Conservation (phyloP, 306 rosid genomes). For the Glycine tomentella region DNA sequence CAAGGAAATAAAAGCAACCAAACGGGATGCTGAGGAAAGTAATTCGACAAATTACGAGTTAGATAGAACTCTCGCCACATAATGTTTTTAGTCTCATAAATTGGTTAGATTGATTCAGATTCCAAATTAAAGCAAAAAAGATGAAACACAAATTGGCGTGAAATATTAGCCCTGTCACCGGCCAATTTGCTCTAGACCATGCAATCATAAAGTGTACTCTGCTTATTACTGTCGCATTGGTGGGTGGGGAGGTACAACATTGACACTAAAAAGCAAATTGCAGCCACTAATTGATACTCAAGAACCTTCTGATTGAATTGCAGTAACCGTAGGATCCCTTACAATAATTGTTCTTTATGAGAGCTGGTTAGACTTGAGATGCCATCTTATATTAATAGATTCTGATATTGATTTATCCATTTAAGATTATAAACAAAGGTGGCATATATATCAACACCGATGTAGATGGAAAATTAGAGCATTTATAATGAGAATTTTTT, state of each 20-base stretch:
- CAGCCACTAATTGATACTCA: conserved; percentile 18
- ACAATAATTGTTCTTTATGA: background rate
- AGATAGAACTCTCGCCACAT: background rate
- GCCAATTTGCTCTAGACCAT: conserved; percentile 38
- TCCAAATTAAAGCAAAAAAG: conserved; percentile 17
- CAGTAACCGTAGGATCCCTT: background rate
- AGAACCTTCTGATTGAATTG: background rate
- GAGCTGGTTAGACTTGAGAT: background rate
- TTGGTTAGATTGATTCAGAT: too few relatives aligned
- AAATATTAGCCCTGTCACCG: conserved; percentile 42
- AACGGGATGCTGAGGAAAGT: background rate
- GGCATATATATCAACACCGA: too few relatives aligned
- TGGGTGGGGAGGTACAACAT: conserved; percentile 31
- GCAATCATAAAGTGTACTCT: conserved; percentile 46
- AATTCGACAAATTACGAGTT: too few relatives aligned
- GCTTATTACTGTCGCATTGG: conserved; percentile 25
- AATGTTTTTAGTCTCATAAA: background rate
- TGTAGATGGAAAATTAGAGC: too few relatives aligned
- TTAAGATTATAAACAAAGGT: too few relatives aligned
- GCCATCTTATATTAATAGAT: background rate
- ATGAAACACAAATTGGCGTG: conserved; percentile 12
- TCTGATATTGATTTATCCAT: too few relatives aligned
- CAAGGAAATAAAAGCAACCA: background rate
- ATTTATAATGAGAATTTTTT: too few relatives aligned
- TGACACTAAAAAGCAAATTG: background rate